These are phyloP conservation scores for Omphalotus olearius DNA, from an alignment of 1,284 basidiomycete species.

Conservation along the genomic window DNA sequence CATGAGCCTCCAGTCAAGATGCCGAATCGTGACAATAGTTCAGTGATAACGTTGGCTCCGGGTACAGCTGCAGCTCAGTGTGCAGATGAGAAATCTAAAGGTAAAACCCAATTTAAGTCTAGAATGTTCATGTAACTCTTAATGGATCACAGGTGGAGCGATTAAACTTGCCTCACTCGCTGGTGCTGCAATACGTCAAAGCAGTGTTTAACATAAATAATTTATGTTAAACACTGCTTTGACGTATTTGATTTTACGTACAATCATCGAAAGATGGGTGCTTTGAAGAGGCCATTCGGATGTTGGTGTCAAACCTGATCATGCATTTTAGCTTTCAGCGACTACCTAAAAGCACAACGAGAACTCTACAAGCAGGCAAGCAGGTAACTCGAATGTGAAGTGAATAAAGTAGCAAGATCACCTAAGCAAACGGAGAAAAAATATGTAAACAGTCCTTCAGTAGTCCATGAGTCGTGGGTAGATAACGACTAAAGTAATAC, in stretches of 20 bases:
- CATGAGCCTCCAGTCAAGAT: constrained; percentile 11
- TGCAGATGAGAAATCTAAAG: constrained; percentile 17
- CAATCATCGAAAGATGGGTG: too few relatives aligned
- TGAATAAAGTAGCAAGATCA: constrained; percentile 9
- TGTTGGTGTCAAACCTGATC: constrained; percentile 14
- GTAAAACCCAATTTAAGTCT: too few relatives aligned
- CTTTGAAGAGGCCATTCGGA: too few relatives aligned
- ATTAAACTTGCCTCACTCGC: too few relatives aligned
- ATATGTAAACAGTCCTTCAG: constrained; percentile 13
- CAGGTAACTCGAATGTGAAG: constrained; percentile 4
- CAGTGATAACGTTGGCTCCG: neutral
- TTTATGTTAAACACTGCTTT: too few relatives aligned
- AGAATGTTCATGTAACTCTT: too few relatives aligned
- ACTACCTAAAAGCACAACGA: constrained; percentile 12
- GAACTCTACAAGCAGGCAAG: constrained; percentile 8
- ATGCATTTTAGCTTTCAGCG: constrained; percentile 12
- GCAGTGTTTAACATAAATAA: neutral
- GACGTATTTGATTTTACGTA: too few relatives aligned
- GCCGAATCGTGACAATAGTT: constrained; percentile 16
- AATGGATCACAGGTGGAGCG: too few relatives aligned
- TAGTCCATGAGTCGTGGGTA: neutral
- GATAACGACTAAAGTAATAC: constrained; percentile 6
- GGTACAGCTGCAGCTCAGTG: constrained; percentile 17
- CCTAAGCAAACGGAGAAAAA: constrained; percentile 7
- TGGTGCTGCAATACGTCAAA: too few relatives aligned